Evolutionary conservation across 2,329 filamentous ascomycete species (phyloP), one percentile per base, ranked within the genome.

Genomic region (Pseudogymnoascus sp.): DNA sequence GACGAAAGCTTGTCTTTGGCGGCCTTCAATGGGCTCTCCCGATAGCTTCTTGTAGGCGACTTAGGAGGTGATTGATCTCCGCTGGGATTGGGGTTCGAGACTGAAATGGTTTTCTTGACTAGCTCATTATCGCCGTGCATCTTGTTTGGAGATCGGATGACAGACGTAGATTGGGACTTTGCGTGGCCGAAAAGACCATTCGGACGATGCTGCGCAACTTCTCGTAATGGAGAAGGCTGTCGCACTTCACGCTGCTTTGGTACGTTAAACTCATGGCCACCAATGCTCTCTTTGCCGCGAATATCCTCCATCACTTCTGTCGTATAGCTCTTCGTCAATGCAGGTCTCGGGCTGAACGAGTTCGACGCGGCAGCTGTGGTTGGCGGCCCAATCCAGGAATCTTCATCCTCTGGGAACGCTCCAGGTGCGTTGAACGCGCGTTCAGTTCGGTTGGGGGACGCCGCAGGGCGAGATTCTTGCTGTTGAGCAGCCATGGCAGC

Each of bases 1-100:
- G 92, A 96, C 54, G 93, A 95, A 57, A 97, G 79, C 72, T 92
- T 95, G 70, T 89, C 90, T 76, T 96, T 97, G 29, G 94, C 92
- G 59, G 94, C 91, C 74, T 92, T 96, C 63, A 97, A 75, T 4
- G 91, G 91, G 63, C 88, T 93, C 66, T 95, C 92, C 6, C 81
- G 79, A 68, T 83, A 78, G 58, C 72, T 76, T 61, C 83, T 76
- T 4, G 81, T 78, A 0, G 83, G 82, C 1, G 84, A 85, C 66
- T 84, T 85, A 2, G 76, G 67, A 21, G 69, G 68, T 21, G 69
- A 37, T 62, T 60, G 41, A 10, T 31, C 66, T 4, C 64, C 65
- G 21, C 63, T 63, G 21, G 63, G 62, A 9, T 65, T 66, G 5
- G 64, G 63, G 41, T 65, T 61, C 17, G 63, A 63, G 1, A 83